Base-by-base conservation (phyloP, 2,329 filamentous ascomycete species). In the Colletotrichum tamarilloi region DNA sequence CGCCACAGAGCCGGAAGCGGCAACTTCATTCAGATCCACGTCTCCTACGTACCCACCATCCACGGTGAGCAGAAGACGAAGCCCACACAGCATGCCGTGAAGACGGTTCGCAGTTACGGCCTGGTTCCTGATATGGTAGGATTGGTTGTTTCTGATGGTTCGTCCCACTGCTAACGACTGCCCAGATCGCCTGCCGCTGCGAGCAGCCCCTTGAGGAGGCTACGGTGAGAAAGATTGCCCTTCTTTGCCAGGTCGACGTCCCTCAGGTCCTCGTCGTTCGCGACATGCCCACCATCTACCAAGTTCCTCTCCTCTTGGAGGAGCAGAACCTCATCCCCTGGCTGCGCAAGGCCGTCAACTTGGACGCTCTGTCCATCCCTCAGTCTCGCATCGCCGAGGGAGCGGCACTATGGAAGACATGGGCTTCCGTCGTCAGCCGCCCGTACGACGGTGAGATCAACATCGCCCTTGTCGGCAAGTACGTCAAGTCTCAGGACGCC, bases 381-480 rank as follows among this genome's bases (percentile, higher is more conserved):
- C 84, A 88, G 5, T 80, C 84, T 3, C 85, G 93, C 62, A 80
- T 91, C 1, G 81, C 88, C 22, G 90, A 92, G 77, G 96, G 95
- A 28, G 73, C 59, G 28, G 72, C 67, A 5, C 70, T 74, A 76
- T 98, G 96, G 96, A 92, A 92, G 79, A 85, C 62, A 16, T 74
- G 74, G 72, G 85, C 84, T 38, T 88, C 94, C 7, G 93, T 94
- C 5, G 87, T 89, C 8, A 88, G 90, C 22, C 90, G 94, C 78
- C 88, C 92, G 68, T 90, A 91, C 73, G 86, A 92, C 63, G 87
- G 90, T 69, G 92, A 94, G 56, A 92, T 98, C 71, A 89, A 89
- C 53, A 97, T 99, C 80, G 95, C 91, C 9, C 87, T 99, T 14
- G 95, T 98, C 12, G 97, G 97, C 77, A 98, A 98, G 84, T 99